Evolutionary conservation across 1,284 basidiomycete genomes (phyloP).

Genomic region (Ganoderma lingzhi): DNA sequence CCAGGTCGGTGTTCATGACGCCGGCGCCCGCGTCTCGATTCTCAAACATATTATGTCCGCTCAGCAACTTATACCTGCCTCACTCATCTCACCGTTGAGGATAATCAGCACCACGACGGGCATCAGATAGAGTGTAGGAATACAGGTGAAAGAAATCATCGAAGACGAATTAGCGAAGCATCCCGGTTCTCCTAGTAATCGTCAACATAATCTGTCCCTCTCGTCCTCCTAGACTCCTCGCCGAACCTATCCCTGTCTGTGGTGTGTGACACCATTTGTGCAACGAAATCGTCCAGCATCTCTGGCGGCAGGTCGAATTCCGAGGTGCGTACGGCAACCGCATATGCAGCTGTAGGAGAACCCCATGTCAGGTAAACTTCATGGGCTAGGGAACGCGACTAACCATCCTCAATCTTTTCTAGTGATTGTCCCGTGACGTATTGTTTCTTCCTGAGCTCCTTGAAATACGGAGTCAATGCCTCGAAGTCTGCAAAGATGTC

Average conservation of each 20-base stretch:
- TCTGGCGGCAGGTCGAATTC: conserved; percentile 75
- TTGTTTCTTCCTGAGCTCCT: conserved; percentile 89
- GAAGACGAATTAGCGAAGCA: background rate
- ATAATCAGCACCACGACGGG: background rate
- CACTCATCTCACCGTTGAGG: background rate
- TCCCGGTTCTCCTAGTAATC: conserved; percentile 17
- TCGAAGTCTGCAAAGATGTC: conserved; percentile 70
- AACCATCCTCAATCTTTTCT: conserved; percentile 95
- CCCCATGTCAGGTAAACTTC: background rate
- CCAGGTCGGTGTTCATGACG: background rate
- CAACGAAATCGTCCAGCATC: conserved; percentile 72
- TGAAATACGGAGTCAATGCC: conserved; percentile 69
- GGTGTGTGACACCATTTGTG: conserved; percentile 48
- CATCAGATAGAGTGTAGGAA: background rate
- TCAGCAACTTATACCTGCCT: background rate
- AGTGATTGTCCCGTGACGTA: conserved; percentile 85
- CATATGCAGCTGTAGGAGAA: conserved; percentile 65
- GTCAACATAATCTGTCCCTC: conserved; percentile 18
- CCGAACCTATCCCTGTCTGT: conserved; percentile 20
- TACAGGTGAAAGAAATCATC: background rate
- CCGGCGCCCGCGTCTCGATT: background rate
- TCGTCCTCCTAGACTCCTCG: conserved; percentile 24
- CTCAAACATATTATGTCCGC: background rate
- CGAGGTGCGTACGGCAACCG: conserved; percentile 71
- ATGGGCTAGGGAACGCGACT: conserved; percentile 8